Base-by-base conservation (phyloP, 352 stramenopile species). In the Phytopythium oedochilum region DNA sequence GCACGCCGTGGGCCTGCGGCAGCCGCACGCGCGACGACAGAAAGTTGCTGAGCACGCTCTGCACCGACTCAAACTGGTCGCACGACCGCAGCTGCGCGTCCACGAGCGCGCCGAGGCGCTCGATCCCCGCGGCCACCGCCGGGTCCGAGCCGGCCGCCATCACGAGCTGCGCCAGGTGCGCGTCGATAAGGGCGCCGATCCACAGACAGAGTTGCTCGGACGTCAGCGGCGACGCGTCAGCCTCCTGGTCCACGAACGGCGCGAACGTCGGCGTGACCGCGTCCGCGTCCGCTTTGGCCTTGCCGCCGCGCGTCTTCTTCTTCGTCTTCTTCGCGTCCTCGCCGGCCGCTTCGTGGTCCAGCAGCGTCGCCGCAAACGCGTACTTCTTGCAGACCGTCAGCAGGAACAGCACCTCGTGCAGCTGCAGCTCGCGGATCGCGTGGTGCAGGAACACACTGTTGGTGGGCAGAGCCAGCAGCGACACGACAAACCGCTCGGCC, bases 401-500 rank as follows among this genome's bases (percentile, higher is more conserved):
- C 35, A 94, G 46, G 22, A 86, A 71, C 35, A 92, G 51, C 47
- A 88, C 81, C 28, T 94, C 84, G 17, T 78, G 62, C 9, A 92
- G 59, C 53, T 83, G 58, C n/a, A 94, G 50, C 48, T 83, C 69
- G 20, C 73, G 77, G 59, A 92, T 84, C 25, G 84, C 84, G 44
- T 74, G 77, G 60, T 92, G 84, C 38, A 94, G 69, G 56, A 94
- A 94, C 42, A 92, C 79, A 25, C 40, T 70, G 59, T 89, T 89
- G 29, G 75, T 86, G 2, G 84, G 79, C 25, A 90, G 55, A 9
- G 57, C 63, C 32, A 92, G 55, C 22, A 92, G 57, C 14, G 76
- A 72, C 18, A 88, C 64, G 34, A 77, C 34, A 31, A 86, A 88
- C 12, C 76, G 75, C 53, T 89, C 74, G 45, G 63, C 73, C 17